Percentiles rank a stretch among this genome's conserved stretches.
phyloP scores from a whole-genome alignment of 1,139 yeast species.

The Geotrichum candidum region DNA sequence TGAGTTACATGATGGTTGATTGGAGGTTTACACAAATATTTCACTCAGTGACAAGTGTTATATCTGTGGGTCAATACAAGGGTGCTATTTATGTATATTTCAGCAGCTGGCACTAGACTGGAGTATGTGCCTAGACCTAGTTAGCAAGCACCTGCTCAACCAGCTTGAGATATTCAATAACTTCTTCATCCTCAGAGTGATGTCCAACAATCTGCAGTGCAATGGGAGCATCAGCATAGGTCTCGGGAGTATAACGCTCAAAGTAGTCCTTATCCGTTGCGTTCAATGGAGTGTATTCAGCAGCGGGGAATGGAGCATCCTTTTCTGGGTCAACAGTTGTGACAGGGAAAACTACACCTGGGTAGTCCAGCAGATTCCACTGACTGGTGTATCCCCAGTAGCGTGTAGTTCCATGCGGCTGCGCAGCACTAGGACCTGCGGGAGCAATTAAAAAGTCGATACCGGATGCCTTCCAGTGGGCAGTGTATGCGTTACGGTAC shows the following conservation, averaged over 20 bases:
- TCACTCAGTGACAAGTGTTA: too few species aligned
- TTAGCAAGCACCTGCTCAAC: constrained; percentile 8
- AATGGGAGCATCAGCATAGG: constrained; percentile 41
- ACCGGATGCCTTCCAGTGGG: constrained; percentile 45
- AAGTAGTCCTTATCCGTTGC: constrained; percentile 30
- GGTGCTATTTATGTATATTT: too few species aligned
- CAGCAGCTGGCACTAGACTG: too few species aligned
- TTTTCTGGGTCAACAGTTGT: constrained; percentile 41
- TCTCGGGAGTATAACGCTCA: constrained; percentile 36
- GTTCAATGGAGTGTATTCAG: constrained; percentile 30
- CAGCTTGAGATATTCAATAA: neutral
- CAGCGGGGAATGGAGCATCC: constrained; percentile 30
- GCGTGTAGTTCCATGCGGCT: constrained; percentile 55
- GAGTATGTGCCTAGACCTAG: neutral
- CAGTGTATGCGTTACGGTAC: constrained; percentile 32
- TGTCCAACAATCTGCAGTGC: constrained; percentile 41
- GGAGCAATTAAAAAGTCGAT: constrained; percentile 68
- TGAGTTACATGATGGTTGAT: too few species aligned
- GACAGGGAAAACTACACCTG: constrained; percentile 50
- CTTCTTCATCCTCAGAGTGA: constrained; percentile 24
- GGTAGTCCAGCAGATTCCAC: constrained; percentile 48
- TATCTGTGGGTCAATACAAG: too few species aligned
- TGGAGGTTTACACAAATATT: too few species aligned
- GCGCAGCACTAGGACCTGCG: constrained; percentile 65
- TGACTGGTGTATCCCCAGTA: constrained; percentile 60